Percentiles rank a stretch among this genome's conserved stretches.
phyloP scores from a whole-genome alignment of 306 rosid species.

The Mimosa pudica region DNA sequence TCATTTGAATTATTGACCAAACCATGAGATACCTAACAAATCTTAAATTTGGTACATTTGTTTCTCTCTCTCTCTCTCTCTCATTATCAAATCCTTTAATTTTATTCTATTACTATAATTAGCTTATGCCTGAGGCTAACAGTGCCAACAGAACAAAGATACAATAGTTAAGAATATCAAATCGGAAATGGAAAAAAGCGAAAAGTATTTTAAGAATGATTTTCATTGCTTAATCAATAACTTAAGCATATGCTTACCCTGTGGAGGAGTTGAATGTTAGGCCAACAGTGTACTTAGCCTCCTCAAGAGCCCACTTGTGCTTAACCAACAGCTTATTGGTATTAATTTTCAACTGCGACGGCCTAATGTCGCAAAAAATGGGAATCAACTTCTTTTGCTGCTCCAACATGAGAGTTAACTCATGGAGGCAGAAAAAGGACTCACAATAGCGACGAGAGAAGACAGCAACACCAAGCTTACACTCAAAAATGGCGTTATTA shows the following conservation, averaged over 20 bases:
- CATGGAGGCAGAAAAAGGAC: slow-evolving; percentile 71
- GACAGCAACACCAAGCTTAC: slow-evolving; percentile 62
- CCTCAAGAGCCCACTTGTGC: slow-evolving; percentile 46
- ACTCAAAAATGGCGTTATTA: slow-evolving; percentile 47
- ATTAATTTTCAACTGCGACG: slow-evolving; percentile 50
- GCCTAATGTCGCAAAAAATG: slow-evolving; percentile 62
- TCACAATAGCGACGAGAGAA: slow-evolving; percentile 67
- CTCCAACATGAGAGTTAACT: slow-evolving; percentile 59
- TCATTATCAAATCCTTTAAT: no score
- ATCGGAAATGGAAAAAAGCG: no score
- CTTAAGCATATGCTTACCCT: slow-evolving; percentile 41
- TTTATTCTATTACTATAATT: no score
- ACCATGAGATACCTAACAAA: no score
- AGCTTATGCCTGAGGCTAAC: no score
- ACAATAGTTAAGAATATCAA: no score
- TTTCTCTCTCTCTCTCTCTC: no score
- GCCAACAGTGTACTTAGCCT: slow-evolving; percentile 61
- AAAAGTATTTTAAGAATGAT: no score
- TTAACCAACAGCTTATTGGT: slow-evolving; percentile 23
- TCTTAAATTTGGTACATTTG: no score
- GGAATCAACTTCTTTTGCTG: slow-evolving; percentile 62
- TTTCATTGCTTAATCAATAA: not conserved
- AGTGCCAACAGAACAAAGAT: no score
- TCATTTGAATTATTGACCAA: not conserved
- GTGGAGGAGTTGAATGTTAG: slow-evolving; percentile 50